Evolutionary conservation across 441 rosid genomes (phyloP).

Genomic region (Pelargonium citronellum): DNA sequence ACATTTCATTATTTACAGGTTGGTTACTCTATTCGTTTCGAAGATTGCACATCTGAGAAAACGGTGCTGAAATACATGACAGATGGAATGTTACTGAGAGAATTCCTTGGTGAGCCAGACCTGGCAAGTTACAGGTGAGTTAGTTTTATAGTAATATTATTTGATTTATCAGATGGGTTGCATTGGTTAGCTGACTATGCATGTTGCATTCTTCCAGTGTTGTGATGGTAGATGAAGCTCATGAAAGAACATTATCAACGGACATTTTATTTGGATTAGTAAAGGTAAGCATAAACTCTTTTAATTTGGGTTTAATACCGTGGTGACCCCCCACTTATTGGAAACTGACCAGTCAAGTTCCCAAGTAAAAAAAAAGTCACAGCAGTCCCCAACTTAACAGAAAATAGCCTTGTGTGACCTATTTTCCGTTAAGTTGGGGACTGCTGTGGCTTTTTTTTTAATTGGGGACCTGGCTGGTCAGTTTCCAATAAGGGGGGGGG

Average conservation of each 20-base stretch:
- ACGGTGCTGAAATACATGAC: constrained; percentile 94
- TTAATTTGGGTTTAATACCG: neutral
- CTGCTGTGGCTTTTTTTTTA: constrained; percentile 4
- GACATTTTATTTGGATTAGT: constrained; percentile 91
- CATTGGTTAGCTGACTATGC: constrained; percentile 19
- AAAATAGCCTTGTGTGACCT: no score
- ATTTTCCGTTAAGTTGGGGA: no score
- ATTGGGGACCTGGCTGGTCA: no score
- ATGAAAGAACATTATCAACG: constrained; percentile 93
- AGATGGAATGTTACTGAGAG: constrained; percentile 93
- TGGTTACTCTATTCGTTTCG: constrained; percentile 95
- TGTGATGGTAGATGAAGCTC: constrained; percentile 98
- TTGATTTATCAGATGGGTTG: constrained; percentile 8
- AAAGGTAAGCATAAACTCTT: constrained; percentile 48
- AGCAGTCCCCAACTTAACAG: no score
- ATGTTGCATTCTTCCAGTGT: constrained; percentile 45
- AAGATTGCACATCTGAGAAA: constrained; percentile 96
- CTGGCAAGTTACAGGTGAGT: constrained; percentile 78
- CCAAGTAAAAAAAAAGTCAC: no score
- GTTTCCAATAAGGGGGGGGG: no score
- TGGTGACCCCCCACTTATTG: no score
- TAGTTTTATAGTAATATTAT: constrained; percentile 5
- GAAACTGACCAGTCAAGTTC: no score
- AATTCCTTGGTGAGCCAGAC: constrained; percentile 94
- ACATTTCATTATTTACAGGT: constrained; percentile 34